Evolutionary conservation across 768 basidiomycete genomes (phyloP).

Genomic region (Tylopilus sp.): DNA sequence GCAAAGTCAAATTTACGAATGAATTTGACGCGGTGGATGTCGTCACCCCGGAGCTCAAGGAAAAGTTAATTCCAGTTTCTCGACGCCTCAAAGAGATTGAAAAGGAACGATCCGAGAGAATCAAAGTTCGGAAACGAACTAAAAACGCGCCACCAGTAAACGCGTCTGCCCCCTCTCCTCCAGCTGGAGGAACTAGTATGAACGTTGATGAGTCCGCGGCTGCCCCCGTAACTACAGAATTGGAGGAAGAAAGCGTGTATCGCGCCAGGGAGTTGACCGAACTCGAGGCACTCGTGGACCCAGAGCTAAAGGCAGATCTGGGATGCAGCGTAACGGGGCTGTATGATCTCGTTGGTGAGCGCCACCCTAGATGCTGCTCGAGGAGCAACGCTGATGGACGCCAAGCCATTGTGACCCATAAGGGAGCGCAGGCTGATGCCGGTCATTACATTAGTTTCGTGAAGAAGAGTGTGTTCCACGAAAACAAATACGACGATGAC

Average conservation of each 20-base stretch:
- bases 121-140: conserved; percentile 75
- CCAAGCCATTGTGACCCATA: conserved; percentile 93
- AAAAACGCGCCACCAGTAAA: conserved; percentile 35
- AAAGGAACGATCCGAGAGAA: conserved; percentile 78
- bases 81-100: conserved; percentile 74
- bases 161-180: conserved; percentile 19
- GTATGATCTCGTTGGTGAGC: conserved; percentile 89
- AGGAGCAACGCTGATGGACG: background rate
- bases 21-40: conserved; percentile 87
- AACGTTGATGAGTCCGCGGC: conserved; percentile 48
- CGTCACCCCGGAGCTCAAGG: conserved; percentile 73
- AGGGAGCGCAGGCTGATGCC: conserved; percentile 90
- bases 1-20: conserved; percentile 88
- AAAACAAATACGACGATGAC: conserved; percentile 24
- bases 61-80: conserved; percentile 66
- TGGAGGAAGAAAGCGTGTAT: conserved; percentile 64
- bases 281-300: conserved; percentile 60
- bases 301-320: conserved; percentile 59
- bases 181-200: conserved; percentile 25
- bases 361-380: background rate
- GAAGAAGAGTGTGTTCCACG: conserved; percentile 69
- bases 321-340: conserved; percentile 77
- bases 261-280: conserved; percentile 62
- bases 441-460: conserved; percentile 96
- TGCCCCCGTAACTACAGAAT: conserved; percentile 25